Percentiles rank a stretch among this genome's conserved stretches.
These are phyloP conservation scores for Panus rudis DNA, from an alignment of 768 basidiomycete genomes.

Conservation along the genomic window DNA sequence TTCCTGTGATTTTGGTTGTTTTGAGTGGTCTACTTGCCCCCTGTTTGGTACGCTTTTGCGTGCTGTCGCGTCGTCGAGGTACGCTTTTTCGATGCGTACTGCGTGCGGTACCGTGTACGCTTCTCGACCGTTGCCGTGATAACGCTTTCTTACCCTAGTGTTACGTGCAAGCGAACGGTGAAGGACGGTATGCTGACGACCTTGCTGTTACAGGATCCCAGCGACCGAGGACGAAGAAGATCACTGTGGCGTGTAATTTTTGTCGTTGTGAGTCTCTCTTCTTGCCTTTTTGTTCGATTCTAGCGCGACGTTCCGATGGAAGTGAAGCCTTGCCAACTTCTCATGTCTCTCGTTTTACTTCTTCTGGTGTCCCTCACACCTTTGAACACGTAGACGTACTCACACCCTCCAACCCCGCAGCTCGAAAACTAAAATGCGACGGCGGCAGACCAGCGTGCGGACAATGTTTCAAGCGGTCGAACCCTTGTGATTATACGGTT, in stretches of 20 bases:
- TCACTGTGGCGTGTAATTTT: constrained; percentile 86
- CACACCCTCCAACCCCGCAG: constrained; percentile 30
- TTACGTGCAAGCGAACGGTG: too few relatives aligned
- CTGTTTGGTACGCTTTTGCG: constrained; percentile 1
- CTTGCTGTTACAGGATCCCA: constrained; percentile 38
- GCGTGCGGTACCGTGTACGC: too few relatives aligned
- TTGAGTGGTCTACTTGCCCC: constrained; percentile 2
- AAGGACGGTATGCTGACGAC: too few relatives aligned
- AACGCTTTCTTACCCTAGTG: too few relatives aligned
- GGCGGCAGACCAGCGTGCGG: constrained; percentile 77
- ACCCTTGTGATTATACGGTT: constrained; percentile 76
- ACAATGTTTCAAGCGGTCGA: constrained; percentile 73
- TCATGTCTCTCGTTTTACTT: constrained; percentile 12
- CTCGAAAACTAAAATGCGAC: constrained; percentile 85
- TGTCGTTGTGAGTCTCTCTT: constrained; percentile 65
- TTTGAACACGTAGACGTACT: neutral
- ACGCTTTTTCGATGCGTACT: too few relatives aligned
- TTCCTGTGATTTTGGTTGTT: constrained; percentile 1
- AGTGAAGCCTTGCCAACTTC: too few relatives aligned
- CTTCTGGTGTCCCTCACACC: neutral
- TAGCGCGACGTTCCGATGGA: too few relatives aligned
- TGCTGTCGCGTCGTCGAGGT: constrained; percentile 4
- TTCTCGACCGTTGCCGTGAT: too few relatives aligned
- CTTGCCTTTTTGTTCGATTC: constrained; percentile 5
- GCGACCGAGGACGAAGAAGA: constrained; percentile 75